Conservation (phyloP, 345 rosid species). For the Pistacia atlantica region DNA sequence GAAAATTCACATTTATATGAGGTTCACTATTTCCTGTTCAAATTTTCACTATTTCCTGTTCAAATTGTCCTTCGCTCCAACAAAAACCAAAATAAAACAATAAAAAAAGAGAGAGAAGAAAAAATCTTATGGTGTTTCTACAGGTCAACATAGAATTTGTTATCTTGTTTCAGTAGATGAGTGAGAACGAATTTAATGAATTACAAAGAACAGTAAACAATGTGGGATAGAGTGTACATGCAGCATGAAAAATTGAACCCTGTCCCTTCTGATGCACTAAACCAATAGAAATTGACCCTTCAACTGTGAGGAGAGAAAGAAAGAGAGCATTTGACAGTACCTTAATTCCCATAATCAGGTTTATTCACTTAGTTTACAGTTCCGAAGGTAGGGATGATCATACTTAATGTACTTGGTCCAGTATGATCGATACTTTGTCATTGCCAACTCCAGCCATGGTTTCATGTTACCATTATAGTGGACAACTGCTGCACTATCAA, state of each 20-base stretch:
- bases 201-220: constrained; percentile 39
- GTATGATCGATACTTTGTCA: constrained; percentile 86
- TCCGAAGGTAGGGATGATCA: constrained; percentile 82
- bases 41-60: constrained; percentile 17
- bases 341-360: constrained; percentile 12
- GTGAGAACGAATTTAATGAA: constrained; percentile 46
- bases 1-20: constrained; percentile 16
- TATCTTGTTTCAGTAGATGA: constrained; percentile 24
- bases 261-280: constrained; percentile 18
- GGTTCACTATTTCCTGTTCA: constrained; percentile 16
- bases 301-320: constrained; percentile 14
- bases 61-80: constrained; percentile 18
- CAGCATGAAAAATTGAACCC: constrained; percentile 28
- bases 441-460: constrained; percentile 98
- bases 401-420: constrained; percentile 93
- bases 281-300: constrained; percentile 21
- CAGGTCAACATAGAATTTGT: constrained; percentile 27
- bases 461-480: constrained; percentile 99
- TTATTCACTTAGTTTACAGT: constrained; percentile 77
- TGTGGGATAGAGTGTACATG: constrained; percentile 31
- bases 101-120: background rate
- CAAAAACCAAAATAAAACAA: background rate
- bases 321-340: constrained; percentile 21
- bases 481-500: constrained; percentile 87
- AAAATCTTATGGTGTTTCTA: constrained; percentile 20